Percentiles rank a stretch among this genome's conserved stretches.
phyloP scores from a whole-genome alignment of 2,329 filamentous ascomycete species.

The Capronia coronata region DNA sequence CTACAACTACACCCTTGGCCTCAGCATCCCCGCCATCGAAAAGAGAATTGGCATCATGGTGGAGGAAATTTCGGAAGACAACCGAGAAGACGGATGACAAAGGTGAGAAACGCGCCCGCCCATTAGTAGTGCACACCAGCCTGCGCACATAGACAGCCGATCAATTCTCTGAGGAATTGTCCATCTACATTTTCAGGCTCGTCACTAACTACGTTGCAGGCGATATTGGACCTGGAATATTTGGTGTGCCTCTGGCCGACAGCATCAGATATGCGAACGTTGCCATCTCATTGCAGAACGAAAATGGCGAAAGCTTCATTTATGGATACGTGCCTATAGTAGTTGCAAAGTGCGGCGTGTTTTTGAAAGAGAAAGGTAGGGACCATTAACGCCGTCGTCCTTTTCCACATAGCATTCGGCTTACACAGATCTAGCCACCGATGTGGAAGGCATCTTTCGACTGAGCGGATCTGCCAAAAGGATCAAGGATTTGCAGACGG shows the following conservation, averaged over 20 bases:
- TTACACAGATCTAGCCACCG: constrained; percentile 60
- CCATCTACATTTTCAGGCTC: not conserved
- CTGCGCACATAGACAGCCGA: too few species aligned
- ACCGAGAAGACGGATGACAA: constrained; percentile 58
- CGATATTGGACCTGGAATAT: constrained; percentile 58
- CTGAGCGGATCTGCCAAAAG: constrained; percentile 93
- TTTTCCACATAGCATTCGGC: constrained; percentile 24
- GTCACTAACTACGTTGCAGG: constrained; percentile 18
- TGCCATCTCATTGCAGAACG: constrained; percentile 90
- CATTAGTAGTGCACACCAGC: too few species aligned
- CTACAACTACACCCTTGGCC: constrained; percentile 43
- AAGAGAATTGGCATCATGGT: constrained; percentile 90
- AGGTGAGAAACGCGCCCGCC: constrained; percentile 45
- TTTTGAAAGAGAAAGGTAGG: constrained; percentile 93
- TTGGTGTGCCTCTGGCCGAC: constrained; percentile 84
- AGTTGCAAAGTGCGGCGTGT: constrained; percentile 95
- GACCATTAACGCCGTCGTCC: constrained; percentile 16
- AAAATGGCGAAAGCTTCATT: constrained; percentile 89
- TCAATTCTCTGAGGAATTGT: too few species aligned
- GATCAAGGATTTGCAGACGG: constrained; percentile 88
- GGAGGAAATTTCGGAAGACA: constrained; percentile 84
- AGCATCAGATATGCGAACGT: constrained; percentile 98
- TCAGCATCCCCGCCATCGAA: constrained; percentile 69
- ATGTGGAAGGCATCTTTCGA: constrained; percentile 93
- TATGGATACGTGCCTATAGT: constrained; percentile 98